Conservation (phyloP, 495 filamentous ascomycete species). For the Neurospora sp. region DNA sequence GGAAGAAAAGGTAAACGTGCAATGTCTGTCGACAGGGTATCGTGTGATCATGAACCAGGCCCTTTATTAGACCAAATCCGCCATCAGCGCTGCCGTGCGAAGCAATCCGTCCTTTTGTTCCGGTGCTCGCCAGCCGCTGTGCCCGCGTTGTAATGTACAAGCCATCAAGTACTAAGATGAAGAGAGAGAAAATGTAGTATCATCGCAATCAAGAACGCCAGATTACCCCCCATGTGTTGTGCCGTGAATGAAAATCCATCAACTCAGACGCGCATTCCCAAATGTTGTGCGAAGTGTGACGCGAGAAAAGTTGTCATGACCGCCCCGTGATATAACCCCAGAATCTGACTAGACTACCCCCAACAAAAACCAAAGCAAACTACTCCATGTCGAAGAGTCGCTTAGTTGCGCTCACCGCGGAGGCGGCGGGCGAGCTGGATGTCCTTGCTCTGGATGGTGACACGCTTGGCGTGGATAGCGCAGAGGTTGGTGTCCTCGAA, state of each 20-base stretch:
- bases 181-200: slow-evolving; percentile 9
- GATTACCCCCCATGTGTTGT: slow-evolving; percentile 13
- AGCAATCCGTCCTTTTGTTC: background rate
- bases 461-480: slow-evolving; percentile 99
- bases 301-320: slow-evolving; percentile 25
- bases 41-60: slow-evolving; percentile 5
- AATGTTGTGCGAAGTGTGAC: slow-evolving; percentile 18
- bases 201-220: slow-evolving; percentile 33
- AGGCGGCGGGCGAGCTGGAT: slow-evolving; percentile 95
- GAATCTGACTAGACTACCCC: slow-evolving; percentile 1
- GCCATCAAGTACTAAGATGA: slow-evolving; percentile 12
- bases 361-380: background rate
- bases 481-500: slow-evolving; percentile 99
- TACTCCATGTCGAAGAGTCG: slow-evolving; percentile 7
- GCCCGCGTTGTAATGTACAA: slow-evolving; percentile 27
- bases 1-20: background rate
- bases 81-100: slow-evolving; percentile 4
- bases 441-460: slow-evolving; percentile 90
- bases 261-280: slow-evolving; percentile 10
- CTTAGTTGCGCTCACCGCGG: slow-evolving; percentile 78
- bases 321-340: slow-evolving; percentile 16
- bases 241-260: slow-evolving; percentile 16
- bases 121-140: background rate
- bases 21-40: background rate
- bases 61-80: slow-evolving; percentile 7